phyloP scores from a whole-genome alignment of 1,284 basidiomycete species.

The Fistulinella staudtii region DNA sequence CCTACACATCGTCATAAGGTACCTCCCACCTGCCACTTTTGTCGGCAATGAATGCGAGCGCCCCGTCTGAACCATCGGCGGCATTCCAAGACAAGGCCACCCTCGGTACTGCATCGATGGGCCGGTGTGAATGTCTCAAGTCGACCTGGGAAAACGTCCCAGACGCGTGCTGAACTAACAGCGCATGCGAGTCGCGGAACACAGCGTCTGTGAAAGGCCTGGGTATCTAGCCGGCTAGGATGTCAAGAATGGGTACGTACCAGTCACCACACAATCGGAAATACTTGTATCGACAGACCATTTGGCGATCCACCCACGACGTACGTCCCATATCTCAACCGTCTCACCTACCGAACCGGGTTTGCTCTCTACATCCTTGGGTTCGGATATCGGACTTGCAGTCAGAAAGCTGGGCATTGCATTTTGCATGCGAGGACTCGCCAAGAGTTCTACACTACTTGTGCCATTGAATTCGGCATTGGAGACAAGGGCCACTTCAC shows the following conservation, averaged over 20 bases:
- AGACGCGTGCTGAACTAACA: slow-evolving; percentile 77
- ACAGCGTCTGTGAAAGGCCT: slow-evolving; percentile 49
- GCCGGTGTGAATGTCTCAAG: slow-evolving; percentile 55
- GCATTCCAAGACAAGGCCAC: slow-evolving; percentile 68
- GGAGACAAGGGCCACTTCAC: slow-evolving; percentile 73
- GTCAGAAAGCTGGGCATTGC: slow-evolving; percentile 21
- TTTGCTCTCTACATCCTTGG: slow-evolving; percentile 22
- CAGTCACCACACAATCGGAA: slow-evolving; percentile 66
- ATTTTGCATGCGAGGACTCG: slow-evolving; percentile 31
- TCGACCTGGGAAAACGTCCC: slow-evolving; percentile 82
- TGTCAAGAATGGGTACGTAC: slow-evolving; percentile 39
- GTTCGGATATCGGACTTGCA: slow-evolving; percentile 3
- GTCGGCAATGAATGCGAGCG: slow-evolving; percentile 69
- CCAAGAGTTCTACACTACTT: slow-evolving; percentile 23
- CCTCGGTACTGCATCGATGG: slow-evolving; percentile 69
- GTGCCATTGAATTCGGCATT: slow-evolving; percentile 55
- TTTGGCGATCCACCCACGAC: slow-evolving; percentile 78
- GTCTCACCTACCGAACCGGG: slow-evolving; percentile 44
- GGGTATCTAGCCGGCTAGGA: background rate
- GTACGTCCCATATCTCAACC: slow-evolving; percentile 86
- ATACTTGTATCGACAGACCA: slow-evolving; percentile 66
- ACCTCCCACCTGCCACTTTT: slow-evolving; percentile 58
- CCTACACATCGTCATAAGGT: slow-evolving; percentile 84
- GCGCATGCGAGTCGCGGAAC: slow-evolving; percentile 67
- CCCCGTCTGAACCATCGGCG: slow-evolving; percentile 39